Conservation (phyloP, 257 asterid species). For the Solanum etuberosum region DNA sequence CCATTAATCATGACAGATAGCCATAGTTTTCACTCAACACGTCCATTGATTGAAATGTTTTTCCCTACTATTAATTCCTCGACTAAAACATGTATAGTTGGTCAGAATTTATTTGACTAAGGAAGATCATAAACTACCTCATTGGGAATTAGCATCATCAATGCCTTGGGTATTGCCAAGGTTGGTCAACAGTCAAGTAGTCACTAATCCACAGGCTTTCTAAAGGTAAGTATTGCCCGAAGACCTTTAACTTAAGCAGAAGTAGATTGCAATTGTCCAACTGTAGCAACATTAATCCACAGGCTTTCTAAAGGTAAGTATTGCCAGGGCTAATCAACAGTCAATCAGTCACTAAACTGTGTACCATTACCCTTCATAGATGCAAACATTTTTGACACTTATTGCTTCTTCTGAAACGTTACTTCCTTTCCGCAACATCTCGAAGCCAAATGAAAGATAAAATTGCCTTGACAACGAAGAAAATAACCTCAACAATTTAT, state of each 20-base stretch:
- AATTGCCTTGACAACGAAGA: background rate
- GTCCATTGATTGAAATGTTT: background rate
- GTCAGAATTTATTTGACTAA: background rate
- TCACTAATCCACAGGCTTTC: background rate
- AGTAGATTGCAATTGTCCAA: background rate
- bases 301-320: background rate
- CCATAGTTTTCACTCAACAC: background rate
- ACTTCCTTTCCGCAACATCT: no score
- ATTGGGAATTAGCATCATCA: background rate
- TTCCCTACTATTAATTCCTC: background rate
- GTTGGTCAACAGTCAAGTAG: background rate
- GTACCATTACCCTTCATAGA: no score
- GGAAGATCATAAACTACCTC: background rate
- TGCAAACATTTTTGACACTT: background rate
- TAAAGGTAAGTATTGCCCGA: background rate
- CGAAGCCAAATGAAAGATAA: background rate
- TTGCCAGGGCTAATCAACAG: background rate
- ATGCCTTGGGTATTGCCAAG: background rate
- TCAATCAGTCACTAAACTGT: no score
- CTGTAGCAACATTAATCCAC: background rate
- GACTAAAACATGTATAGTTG: background rate
- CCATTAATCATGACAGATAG: background rate
- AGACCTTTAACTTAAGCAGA: background rate
- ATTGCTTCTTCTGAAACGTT: background rate
- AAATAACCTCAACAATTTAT: background rate